These are phyloP conservation scores for Trichoderma atroviride DNA, from an alignment of 2,329 filamentous ascomycete species.

Conservation along the genomic window DNA sequence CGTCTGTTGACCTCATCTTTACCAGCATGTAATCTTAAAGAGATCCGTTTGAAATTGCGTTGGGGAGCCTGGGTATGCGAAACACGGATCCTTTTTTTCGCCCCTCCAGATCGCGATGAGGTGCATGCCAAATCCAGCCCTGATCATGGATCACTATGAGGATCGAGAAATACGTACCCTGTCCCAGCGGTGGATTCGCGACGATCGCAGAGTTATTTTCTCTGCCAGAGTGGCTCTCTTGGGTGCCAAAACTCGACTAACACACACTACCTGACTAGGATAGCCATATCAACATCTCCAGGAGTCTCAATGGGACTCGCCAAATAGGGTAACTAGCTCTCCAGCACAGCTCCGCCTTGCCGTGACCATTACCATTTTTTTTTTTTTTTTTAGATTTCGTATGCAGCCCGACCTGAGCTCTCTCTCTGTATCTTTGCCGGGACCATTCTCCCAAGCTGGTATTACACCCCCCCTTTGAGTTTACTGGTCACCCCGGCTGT, in stretches of 20 bases:
- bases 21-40: background rate
- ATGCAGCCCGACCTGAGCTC: conserved; percentile 3
- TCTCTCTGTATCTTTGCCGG: background rate
- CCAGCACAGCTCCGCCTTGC: background rate
- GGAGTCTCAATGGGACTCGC: background rate
- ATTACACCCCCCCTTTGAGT: conserved; percentile 1
- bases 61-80: background rate
- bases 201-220: conserved; percentile 17
- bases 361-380: background rate
- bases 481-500: conserved; percentile 4
- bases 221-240: background rate
- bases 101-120: conserved; percentile 24
- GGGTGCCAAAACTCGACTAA: conserved; percentile 13
- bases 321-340: conserved; percentile 21
- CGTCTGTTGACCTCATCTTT: background rate
- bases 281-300: background rate
- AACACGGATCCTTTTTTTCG: conserved; percentile 4
- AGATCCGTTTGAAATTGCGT: background rate
- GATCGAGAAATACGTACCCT: conserved; percentile 21
- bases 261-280: background rate
- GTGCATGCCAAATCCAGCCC: conserved; percentile 18
- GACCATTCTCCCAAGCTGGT: background rate
- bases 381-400: background rate
- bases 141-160: conserved; percentile 25
- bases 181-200: conserved; percentile 17